Base-by-base conservation (phyloP, 2,329 filamentous ascomycete genomes). In the Diaporthe australafricana region DNA sequence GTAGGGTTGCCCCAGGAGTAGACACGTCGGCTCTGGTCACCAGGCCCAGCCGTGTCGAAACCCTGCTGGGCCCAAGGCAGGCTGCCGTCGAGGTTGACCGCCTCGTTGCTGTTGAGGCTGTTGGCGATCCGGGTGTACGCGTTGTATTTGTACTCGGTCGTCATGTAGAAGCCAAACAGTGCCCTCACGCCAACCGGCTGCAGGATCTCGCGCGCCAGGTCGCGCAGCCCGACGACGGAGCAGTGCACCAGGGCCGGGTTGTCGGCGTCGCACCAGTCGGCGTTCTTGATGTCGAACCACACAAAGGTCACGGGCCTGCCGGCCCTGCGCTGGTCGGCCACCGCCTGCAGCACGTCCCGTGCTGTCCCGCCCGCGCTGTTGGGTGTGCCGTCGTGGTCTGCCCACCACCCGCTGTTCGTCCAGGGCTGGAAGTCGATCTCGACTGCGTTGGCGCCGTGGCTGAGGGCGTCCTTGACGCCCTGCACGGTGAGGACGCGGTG, bases 241-340 rank as follows among this genome's bases (percentile, higher is more conserved):
- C 52, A 55, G 17, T 55, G 52, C 4, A 35, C 52, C 52, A 27
- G 32, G 27, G 32, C 11, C 17, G 52, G 52, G 27, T 55, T 27
- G 52, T 55, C 52, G 52, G 52, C 30, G 17, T 55, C 32, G 30
- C 52, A 55, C 52, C 52, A 55, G 30, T 55, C 52, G 52, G 52
- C 52, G 2, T 38, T 38, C 52, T 56, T 56, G 30, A 35, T 56
- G 20, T 56, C 52, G 12, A 56, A 56, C 52, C 52, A 56, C 5
- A 56, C 52, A 35, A 56, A 56, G 2, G 52, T 38, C 30, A 56
- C 52, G 2, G 52, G 30, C 32, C 38, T 56, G 52, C 52, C 52
- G 52, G 30, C 52, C 30, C 52, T 56, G 30, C 52, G 52, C 30
- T 56, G 52, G 52, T 56, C 30, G 52, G 52, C 52, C 3, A 56